phyloP scores from a whole-genome alignment of 192 early-diverging fungal genomes.

The Chytriomyces hyalinus region DNA sequence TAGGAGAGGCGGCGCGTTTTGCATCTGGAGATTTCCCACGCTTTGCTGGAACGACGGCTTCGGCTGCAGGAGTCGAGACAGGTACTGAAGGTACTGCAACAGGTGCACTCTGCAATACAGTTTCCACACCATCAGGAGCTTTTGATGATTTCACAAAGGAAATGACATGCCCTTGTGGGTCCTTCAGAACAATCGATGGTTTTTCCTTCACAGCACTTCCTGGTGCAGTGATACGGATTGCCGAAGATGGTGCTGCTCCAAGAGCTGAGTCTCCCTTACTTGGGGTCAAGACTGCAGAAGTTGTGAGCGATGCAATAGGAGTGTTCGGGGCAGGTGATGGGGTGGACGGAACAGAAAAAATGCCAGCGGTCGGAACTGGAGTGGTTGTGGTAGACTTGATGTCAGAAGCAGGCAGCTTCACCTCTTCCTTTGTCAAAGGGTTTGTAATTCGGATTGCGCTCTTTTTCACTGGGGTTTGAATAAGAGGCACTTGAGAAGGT shows the following conservation, averaged over 20 bases:
- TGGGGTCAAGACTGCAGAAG: slow-evolving; percentile 4
- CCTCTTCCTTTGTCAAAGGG: slow-evolving; percentile 72
- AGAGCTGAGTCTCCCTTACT: too few relatives aligned
- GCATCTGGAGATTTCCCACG: slow-evolving; percentile 7
- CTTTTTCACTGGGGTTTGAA: slow-evolving; percentile 44
- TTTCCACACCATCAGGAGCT: slow-evolving; percentile 23
- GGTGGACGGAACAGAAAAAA: slow-evolving; percentile 28
- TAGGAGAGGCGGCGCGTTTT: slow-evolving; percentile 12
- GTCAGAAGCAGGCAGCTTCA: slow-evolving; percentile 57
- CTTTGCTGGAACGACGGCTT: neutral
- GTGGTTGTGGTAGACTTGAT: slow-evolving; percentile 52
- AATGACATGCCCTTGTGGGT: slow-evolving; percentile 27
- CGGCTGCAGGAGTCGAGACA: neutral
- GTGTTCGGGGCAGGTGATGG: neutral
- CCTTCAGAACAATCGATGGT: slow-evolving; percentile 29
- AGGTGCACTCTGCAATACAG: slow-evolving; percentile 1
- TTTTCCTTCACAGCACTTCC: slow-evolving; percentile 18
- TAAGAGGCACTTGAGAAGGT: slow-evolving; percentile 34
- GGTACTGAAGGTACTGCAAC: neutral
- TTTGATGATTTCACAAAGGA: slow-evolving; percentile 22
- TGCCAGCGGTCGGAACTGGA: slow-evolving; percentile 35
- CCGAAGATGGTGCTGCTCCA: slow-evolving; percentile 2
- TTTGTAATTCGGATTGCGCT: slow-evolving; percentile 77
- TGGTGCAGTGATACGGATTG: neutral
- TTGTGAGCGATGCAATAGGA: neutral